Conservation (phyloP, 1,284 basidiomycete species). For the Golubevia pallescens region DNA sequence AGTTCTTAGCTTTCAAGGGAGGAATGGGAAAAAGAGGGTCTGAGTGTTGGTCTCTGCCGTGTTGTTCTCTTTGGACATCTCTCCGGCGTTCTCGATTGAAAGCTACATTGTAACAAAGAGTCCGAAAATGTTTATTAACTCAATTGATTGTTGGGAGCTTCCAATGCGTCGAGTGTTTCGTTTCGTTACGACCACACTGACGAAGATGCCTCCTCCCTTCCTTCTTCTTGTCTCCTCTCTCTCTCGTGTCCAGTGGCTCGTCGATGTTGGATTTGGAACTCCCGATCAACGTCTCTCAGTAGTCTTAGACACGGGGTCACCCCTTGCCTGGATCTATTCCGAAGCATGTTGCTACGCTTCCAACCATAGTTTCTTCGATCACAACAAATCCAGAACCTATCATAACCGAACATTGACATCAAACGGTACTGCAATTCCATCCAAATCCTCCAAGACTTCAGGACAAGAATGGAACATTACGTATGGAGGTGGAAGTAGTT, state of each 20-base stretch:
- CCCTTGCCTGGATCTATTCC: slow-evolving; percentile 41
- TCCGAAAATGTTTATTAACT: too few relatives aligned
- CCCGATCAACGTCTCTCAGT: slow-evolving; percentile 27
- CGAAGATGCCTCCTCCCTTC: neutral
- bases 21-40: neutral
- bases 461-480: slow-evolving; percentile 27
- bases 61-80: too few relatives aligned
- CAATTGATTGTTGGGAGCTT: too few relatives aligned
- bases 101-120: too few relatives aligned
- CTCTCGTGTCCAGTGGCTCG: slow-evolving; percentile 23
- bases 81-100: too few relatives aligned
- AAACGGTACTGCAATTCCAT: slow-evolving; percentile 13
- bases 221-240: neutral
- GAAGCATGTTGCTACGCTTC: slow-evolving; percentile 39
- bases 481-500: slow-evolving; percentile 27
- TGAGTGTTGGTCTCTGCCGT: neutral
- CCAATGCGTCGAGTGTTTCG: too few relatives aligned
- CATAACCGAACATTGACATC: slow-evolving; percentile 29
- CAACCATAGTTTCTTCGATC: slow-evolving; percentile 39
- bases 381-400: slow-evolving; percentile 23
- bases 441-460: neutral
- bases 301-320: slow-evolving; percentile 40
- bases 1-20: neutral
- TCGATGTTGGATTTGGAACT: slow-evolving; percentile 38
- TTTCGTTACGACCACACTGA: too few relatives aligned